Conservation (phyloP, 441 rosid species). For the Kokia cookei region DNA sequence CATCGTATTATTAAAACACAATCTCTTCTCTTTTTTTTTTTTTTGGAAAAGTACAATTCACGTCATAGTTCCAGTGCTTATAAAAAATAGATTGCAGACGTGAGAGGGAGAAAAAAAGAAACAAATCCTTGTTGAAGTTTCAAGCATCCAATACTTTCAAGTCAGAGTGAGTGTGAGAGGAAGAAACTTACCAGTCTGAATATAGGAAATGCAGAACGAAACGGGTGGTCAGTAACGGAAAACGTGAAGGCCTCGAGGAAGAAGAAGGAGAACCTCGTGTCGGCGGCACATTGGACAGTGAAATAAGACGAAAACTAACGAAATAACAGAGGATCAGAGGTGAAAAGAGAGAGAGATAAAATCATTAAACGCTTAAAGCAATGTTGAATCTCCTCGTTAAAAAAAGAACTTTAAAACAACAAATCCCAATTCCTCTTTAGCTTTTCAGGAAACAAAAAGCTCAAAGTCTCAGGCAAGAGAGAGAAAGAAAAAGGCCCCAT, state of each 20-base stretch:
- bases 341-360: background rate
- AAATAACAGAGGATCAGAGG: background rate
- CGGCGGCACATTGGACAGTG: conserved; percentile 16
- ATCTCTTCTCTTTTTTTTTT: background rate
- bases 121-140: background rate
- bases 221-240: conserved; percentile 8
- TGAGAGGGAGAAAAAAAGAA: background rate
- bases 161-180: background rate
- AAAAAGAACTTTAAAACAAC: background rate
- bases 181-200: conserved; percentile 19
- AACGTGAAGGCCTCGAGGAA: background rate
- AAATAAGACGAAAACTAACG: background rate
- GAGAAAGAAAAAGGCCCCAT: background rate
- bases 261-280: conserved; percentile 11
- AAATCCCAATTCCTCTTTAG: background rate
- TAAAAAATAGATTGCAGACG: background rate
- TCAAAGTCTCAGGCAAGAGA: conserved; percentile 1
- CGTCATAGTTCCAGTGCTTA: background rate
- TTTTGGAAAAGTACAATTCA: background rate
- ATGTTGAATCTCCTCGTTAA: background rate
- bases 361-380: background rate
- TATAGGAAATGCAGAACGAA: conserved; percentile 18
- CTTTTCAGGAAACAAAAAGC: conserved; percentile 1
- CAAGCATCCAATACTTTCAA: background rate
- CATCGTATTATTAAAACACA: background rate